Evolutionary conservation across 192 early-diverging fungal species (phyloP), one percentile per base, ranked within the genome.

Genomic region (Gamsiella multidivaricata): DNA sequence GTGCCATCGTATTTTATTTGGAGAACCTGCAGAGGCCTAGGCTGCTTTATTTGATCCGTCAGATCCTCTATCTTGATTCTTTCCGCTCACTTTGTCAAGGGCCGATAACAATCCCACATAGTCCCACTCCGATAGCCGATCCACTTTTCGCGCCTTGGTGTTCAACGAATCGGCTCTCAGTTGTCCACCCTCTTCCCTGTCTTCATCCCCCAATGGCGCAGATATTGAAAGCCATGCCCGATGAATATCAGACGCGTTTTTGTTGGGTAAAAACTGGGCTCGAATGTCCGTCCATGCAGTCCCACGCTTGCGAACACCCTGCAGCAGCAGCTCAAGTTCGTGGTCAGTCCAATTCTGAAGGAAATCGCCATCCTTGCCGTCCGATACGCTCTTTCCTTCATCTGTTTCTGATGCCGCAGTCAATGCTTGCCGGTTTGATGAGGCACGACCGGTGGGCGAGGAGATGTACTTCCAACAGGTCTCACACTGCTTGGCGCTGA

Each of bases 261-360:
- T 60, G 29, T 61, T 68, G 25, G 73, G 73, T 14, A 78, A 32
- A 33, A 68, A 78, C 54, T 78, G 73, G 0, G 73, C 73, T 3
- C 73, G 65, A 23, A 78, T 50, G 11, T 78, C 73, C 0, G 73
- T 65, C 73, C 73, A 78, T 5, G 52, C 34, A 3, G 33, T 78
- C 3, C 73, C 73, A 50, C 34, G 50, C 23, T 53, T 54, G 5
- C 73, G 65, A 57, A 78, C 63, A 14, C 73, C 73, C 52, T 68
- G 73, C 31, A 68, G 57, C 45, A 78, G 26, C 10, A 62, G 23
- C 47, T 51, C 17, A 6, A 78, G 10, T 9, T 78, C 73, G 7
- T 49, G 54, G 22, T 78, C 73, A 2, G 65, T 32, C 73, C 73
- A 78, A 28, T 62, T 52, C 4, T 43, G 42, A 1, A 57, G 36